Base-by-base conservation (phyloP, 2,329 filamentous ascomycete species). In the Fusarium illudens region DNA sequence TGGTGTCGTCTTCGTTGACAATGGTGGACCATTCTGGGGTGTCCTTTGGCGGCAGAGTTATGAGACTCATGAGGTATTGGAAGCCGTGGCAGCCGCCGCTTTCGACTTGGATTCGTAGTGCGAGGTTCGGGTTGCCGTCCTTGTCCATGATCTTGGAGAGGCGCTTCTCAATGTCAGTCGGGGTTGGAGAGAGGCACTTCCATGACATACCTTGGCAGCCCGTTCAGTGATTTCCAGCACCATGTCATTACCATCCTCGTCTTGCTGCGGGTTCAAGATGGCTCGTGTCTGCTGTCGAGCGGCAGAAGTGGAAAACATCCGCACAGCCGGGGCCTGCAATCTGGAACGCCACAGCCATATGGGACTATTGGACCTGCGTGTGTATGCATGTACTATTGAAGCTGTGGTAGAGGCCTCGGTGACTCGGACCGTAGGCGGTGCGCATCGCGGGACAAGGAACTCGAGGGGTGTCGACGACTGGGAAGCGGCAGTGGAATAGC, bases 71-170 rank as follows among this genome's bases (percentile, higher is more conserved):
- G 48, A 97, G 83, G 77, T 99, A 99, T 78, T 99, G 96, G 79
- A 99, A 99, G 51, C 96, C 96, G 80, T 99, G 96, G 79, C 96
- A 99, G 58, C 96, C 96, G 67, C 96, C 96, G 59, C 91, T 93
- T 76, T 97, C 94, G 61, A 99, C 94, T 64, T 92, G 90, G 70
- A 99, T 92, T 54, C 95, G 92, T n/a, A 99, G 86, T 22, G 94
- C 92, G 30, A 97, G 87, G 74, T 92, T 84, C 3, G 93, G 92
- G 77, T 97, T 96, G 17, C 78, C 75, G 73, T 92, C 89, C 71
- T 89, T 87, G 34, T 80, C 75, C 85, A 93, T 94, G 67, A 96
- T 97, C 69, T 93, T 86, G 60, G 87, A 85, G 30, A 97, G 88
- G 33, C 94, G 92, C 87, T 89, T 71, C 30, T 29, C 3, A 11